Evolutionary conservation across 2,329 filamentous ascomycete species (phyloP), one percentile per base, ranked within the genome.

Genomic region (Aspergillus arachidicola): DNA sequence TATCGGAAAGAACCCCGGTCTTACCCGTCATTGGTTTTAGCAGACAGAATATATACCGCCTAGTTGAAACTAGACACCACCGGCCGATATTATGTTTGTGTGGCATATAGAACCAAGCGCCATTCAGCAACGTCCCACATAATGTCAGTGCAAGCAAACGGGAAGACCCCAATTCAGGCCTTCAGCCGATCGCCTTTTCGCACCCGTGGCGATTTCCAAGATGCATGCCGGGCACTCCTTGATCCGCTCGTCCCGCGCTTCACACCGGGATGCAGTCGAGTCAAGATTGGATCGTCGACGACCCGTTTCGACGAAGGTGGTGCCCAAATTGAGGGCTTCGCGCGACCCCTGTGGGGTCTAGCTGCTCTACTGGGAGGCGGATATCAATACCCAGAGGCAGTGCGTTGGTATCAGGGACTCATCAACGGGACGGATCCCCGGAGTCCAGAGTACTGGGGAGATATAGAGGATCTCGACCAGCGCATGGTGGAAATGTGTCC

Each of bases 401-500:
- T 86, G 59, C 86, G 86, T 76, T 92, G 89, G 86, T 84, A 92
- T 41, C 83, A 90, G 64, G 91, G 91, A 4, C 81, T 94, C 61
- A 86, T 87, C 66, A 84, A 87, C 36, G 91, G 91, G 0, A 93
- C 90, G 0, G 87, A 94, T 69, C 90, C 90, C 0, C 82, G 87
- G 51, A 86, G 81, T 62, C 83, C 86, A 0, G 91, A 93, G 76
- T 94, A 89, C 71, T 94, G 91, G 91, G 91, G 91, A 0, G 88
- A 86, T 61, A 90, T 91, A 66, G 84, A 88, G 67, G 90, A 93
- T 72, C 88, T 89, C 62, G 91, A 94, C 72, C 91, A 94, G 80
- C 83, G 91, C 30, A 94, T 94, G 91, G 91, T 94, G 2, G 91
- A 94, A 75, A 92, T 93, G 84, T 93, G 91, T 72, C 91, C 91